Base-by-base conservation (phyloP, 345 rosid genomes). In the Tarenaya hassleriana region DNA sequence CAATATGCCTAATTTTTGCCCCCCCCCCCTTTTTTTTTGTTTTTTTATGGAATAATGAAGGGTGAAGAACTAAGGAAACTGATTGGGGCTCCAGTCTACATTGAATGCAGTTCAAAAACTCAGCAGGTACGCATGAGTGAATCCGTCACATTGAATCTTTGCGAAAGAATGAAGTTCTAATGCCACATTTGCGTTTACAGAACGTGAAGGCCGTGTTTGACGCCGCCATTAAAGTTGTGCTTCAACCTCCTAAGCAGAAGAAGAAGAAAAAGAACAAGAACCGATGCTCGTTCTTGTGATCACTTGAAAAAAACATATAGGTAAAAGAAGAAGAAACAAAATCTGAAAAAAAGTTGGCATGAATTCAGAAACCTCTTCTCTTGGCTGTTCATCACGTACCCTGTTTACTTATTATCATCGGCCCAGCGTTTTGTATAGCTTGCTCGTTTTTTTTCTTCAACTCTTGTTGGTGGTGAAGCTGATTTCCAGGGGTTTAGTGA, bases 71-170 rank as follows among this genome's bases (percentile, higher is more conserved):
- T 92, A 64, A 84, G 66, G 83, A 92, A 83, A 73, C 78, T 74
- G 74, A 88, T 92, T 34, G 84, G 78, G 50, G 73, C 96, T 35
- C 88, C 96, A 47, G 73, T 73, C 32, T 92, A 92, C 65, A 73
- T 92, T 31, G 98, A 92, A 55, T 88, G 98, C 67, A 92, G 98
- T 67, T 83, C 96, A 39, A 92, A 92, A 71, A 77, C 98, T 4
- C 98, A 84, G 63, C 87, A 87, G 95, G 98, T 86, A 52, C 8
- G 21, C 62, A 44, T 10, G 20, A 0, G 5, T 33, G 7, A 16
- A n/a, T n/a, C n/a, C 9, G 41, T 11, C 29, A 37, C 15, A 52
- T 32, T 18, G 19, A 33, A 13, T 33, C 13, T 34, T 55, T 33
- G 42, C 5, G 31, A 16, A 9, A 47, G 15, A 46, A 7, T 67